Conservation (phyloP, 495 filamentous ascomycete species). For the Daldinia caldariorum region DNA sequence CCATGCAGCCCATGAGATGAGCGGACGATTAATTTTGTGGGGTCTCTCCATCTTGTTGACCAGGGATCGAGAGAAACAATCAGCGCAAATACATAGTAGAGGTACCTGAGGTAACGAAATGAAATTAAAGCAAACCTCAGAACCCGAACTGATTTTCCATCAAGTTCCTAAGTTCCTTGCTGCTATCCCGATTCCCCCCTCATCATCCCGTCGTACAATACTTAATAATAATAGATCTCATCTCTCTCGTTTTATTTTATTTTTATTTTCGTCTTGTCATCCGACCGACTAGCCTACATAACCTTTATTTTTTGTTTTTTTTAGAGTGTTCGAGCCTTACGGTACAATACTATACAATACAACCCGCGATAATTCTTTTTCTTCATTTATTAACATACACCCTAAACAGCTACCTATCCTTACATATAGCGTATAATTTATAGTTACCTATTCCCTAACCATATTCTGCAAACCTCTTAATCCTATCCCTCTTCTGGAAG, state of each 20-base stretch:
- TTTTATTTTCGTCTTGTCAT: not conserved
- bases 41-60: slow-evolving; percentile 28
- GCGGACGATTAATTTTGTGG: slow-evolving; percentile 37
- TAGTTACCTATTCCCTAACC: not conserved
- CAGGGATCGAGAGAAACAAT: slow-evolving; percentile 36
- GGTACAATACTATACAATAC: not conserved
- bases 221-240: not conserved
- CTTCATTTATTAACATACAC: not conserved
- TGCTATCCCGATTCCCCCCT: not conserved
- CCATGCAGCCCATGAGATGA: slow-evolving; percentile 40
- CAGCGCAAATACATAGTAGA: slow-evolving; percentile 35
- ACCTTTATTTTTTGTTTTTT: not conserved
- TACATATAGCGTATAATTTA: slow-evolving; percentile 1
- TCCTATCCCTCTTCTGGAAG: slow-evolving; percentile 20
- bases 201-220: not conserved
- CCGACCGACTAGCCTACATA: not conserved
- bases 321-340: not conserved
- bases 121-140: slow-evolving; percentile 42
- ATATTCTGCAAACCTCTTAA: not conserved
- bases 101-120: slow-evolving; percentile 40
- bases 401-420: too few relatives aligned
- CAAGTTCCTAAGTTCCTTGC: slow-evolving; percentile 24
- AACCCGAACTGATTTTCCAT: slow-evolving; percentile 16
- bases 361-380: not conserved
- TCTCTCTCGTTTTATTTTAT: not conserved